These are phyloP conservation scores for Rhodofomes roseus DNA, from an alignment of 1,284 basidiomycete species.

Conservation along the genomic window DNA sequence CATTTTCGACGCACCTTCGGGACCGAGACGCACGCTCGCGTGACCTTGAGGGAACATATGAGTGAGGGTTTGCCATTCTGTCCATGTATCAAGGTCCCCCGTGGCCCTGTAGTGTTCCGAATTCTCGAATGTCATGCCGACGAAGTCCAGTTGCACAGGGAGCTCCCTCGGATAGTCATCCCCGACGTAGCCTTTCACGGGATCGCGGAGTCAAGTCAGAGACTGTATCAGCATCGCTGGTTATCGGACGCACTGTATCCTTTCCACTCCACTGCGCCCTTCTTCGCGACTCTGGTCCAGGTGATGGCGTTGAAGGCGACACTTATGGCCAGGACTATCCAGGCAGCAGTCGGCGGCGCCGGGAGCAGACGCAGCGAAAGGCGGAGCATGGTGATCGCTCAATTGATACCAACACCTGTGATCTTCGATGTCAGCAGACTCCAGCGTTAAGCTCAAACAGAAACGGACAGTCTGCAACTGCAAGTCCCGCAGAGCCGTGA, in stretches of 20 bases:
- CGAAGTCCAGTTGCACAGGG: slow-evolving; percentile 5
- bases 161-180: slow-evolving; percentile 4
- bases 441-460: too few species aligned
- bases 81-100: background rate
- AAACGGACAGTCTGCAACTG: too few species aligned
- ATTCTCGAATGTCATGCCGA: slow-evolving; percentile 20
- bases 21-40: slow-evolving; percentile 24
- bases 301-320: background rate
- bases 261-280: background rate
- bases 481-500: too few species aligned
- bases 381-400: background rate
- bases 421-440: too few species aligned
- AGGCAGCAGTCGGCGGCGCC: background rate
- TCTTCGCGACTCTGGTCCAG: background rate
- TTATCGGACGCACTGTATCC: background rate
- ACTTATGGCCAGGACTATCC: background rate
- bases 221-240: background rate
- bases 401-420: background rate
- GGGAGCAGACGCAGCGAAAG: background rate
- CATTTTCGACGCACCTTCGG: slow-evolving; percentile 9
- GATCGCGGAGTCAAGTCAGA: background rate
- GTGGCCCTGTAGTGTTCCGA: slow-evolving; percentile 18
- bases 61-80: background rate
- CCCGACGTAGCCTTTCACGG: background rate
- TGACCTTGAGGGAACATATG: background rate